These are phyloP conservation scores for Fusarium bactridioides DNA, from an alignment of 2,329 filamentous ascomycete species.

Conservation along the genomic window DNA sequence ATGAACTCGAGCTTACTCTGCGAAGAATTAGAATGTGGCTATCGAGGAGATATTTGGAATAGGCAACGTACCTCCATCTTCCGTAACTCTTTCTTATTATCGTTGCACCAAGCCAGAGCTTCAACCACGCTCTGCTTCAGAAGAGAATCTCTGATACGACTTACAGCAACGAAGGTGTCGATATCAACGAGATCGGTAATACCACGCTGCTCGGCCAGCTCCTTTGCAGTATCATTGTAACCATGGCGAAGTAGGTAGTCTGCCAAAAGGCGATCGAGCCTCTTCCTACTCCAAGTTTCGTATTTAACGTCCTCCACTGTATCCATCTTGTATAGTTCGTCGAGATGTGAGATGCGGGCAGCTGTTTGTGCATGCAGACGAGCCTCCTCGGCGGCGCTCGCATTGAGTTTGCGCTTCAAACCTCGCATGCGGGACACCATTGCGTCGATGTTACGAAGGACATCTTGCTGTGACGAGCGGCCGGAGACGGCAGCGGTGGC, in stretches of 20 bases:
- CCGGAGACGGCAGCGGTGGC: conserved; percentile 73
- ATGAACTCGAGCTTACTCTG: conserved; percentile 90
- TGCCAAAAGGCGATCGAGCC: conserved; percentile 86
- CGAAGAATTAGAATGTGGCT: not conserved
- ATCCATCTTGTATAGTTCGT: conserved; percentile 80
- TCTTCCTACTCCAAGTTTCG: conserved; percentile 83
- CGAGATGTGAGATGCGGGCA: conserved; percentile 80
- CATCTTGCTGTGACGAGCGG: conserved; percentile 69
- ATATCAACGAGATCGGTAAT: conserved; percentile 88
- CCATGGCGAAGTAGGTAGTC: conserved; percentile 90
- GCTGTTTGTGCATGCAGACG: conserved; percentile 77
- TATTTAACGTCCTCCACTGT: conserved; percentile 92
- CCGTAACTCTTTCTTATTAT: conserved; percentile 91
- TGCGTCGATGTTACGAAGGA: conserved; percentile 81
- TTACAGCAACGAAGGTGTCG: conserved; percentile 85
- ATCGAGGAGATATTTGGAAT: not conserved
- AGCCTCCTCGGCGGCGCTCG: conserved; percentile 80
- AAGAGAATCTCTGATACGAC: conserved; percentile 78
- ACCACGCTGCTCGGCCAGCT: conserved; percentile 76
- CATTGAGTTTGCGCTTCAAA: conserved; percentile 85
- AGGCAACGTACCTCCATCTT: conserved; percentile 74
- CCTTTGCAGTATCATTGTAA: conserved; percentile 78
- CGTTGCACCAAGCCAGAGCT: conserved; percentile 87
- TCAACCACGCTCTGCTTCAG: conserved; percentile 75
- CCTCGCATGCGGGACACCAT: conserved; percentile 87